Conservation (phyloP, 345 rosid species). For the Cochlearia excelsa region DNA sequence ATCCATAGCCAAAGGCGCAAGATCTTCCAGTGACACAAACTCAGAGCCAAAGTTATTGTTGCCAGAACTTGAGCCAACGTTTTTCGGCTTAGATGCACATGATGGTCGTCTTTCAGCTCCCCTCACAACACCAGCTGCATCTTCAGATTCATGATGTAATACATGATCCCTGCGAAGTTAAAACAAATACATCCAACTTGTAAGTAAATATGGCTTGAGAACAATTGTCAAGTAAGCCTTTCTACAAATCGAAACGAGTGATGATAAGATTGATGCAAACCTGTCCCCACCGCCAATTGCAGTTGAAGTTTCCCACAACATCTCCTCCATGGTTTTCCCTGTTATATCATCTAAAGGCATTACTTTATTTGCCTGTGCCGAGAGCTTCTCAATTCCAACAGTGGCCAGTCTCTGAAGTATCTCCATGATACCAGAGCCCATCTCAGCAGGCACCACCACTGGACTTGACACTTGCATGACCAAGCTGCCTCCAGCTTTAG, state of each 20-base stretch:
- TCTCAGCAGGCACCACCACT: slow-evolving; percentile 91
- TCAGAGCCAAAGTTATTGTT: slow-evolving; percentile 48
- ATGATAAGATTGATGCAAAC: slow-evolving; percentile 41
- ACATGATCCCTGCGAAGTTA: slow-evolving; percentile 50
- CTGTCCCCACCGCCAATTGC: slow-evolving; percentile 52
- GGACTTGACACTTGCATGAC: slow-evolving; percentile 96
- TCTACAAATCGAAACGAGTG: slow-evolving; percentile 1
- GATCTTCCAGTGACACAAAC: slow-evolving; percentile 87
- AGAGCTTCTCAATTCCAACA: slow-evolving; percentile 89
- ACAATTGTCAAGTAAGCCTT: slow-evolving; percentile 11
- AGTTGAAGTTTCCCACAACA: slow-evolving; percentile 70
- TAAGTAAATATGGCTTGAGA: slow-evolving; percentile 12
- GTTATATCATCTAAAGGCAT: slow-evolving; percentile 95
- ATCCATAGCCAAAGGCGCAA: slow-evolving; percentile 96
- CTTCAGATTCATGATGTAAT: slow-evolving; percentile 42
- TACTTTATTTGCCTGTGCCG: slow-evolving; percentile 80
- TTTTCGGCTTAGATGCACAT: slow-evolving; percentile 41
- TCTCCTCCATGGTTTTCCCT: slow-evolving; percentile 85
- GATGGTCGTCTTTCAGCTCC: slow-evolving; percentile 38
- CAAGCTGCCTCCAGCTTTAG: slow-evolving; percentile 69
- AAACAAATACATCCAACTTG: slow-evolving; percentile 26
- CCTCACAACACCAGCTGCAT: slow-evolving; percentile 34
- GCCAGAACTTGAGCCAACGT: slow-evolving; percentile 40
- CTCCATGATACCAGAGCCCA: slow-evolving; percentile 81
- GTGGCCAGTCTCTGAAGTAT: slow-evolving; percentile 73